Evolutionary conservation across 768 basidiomycete genomes (phyloP).

Genomic region (Agrocybe praecox): DNA sequence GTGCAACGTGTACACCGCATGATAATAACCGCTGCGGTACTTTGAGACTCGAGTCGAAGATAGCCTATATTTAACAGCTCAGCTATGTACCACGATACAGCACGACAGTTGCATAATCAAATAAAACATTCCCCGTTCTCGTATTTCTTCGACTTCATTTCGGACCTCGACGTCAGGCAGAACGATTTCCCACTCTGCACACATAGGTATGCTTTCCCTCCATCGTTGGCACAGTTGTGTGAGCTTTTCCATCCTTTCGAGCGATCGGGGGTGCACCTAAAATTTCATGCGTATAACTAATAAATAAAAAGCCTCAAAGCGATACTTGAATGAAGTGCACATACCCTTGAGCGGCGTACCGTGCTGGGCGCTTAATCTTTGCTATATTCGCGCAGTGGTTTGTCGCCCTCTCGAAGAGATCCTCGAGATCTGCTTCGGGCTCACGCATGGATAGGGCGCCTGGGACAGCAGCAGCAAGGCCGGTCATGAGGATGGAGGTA

Average conservation of each 20-base stretch:
- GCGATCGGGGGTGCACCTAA: background rate
- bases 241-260: background rate
- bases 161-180: background rate
- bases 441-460: background rate
- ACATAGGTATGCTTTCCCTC: background rate
- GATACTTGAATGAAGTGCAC: too few species aligned
- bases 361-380: background rate
- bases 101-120: background rate
- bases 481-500: background rate
- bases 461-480: background rate
- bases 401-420: background rate
- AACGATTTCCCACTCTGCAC: background rate
- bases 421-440: background rate
- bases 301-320: background rate
- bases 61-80: too few species aligned
- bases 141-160: background rate
- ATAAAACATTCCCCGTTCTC: background rate
- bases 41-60: too few species aligned
- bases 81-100: background rate
- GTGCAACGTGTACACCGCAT: too few species aligned
- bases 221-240: background rate
- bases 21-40: too few species aligned
- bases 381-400: background rate
- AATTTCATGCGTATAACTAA: background rate
- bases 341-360: background rate